These are phyloP conservation scores for Potentilla sterilis DNA, from an alignment of 306 rosid genomes.

Conservation along the genomic window DNA sequence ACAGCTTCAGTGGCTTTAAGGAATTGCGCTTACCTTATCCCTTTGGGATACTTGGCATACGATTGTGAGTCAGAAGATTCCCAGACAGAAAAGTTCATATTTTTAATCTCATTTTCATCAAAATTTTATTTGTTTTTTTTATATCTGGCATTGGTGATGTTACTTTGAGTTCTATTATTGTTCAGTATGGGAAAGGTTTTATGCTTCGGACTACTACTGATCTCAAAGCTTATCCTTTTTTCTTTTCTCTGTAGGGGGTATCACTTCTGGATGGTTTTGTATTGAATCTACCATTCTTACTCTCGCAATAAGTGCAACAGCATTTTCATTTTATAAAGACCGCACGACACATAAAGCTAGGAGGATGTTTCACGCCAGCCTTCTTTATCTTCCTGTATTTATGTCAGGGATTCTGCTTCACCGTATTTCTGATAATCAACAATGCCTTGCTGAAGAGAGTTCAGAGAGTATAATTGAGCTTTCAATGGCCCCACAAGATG, in stretches of 20 bases:
- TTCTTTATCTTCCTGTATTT: constrained; percentile 87
- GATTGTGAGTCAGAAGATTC: constrained; percentile 69
- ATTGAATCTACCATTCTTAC: constrained; percentile 81
- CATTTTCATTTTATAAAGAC: constrained; percentile 74
- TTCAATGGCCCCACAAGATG: constrained; percentile 26
- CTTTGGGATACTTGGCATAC: constrained; percentile 91
- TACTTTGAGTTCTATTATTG: background rate
- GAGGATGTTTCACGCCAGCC: constrained; percentile 92
- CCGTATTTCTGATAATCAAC: constrained; percentile 51
- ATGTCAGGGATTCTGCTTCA: constrained; percentile 89
- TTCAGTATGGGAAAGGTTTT: background rate
- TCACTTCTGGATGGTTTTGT: constrained; percentile 87
- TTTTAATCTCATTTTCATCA: background rate
- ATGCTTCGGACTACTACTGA: background rate
- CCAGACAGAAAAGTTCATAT: background rate
- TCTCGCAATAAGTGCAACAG: constrained; percentile 72
- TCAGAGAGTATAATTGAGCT: constrained; percentile 27
- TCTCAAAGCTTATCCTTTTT: constrained; percentile 18
- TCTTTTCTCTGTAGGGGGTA: constrained; percentile 70
- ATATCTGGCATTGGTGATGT: background rate
- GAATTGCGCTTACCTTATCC: constrained; percentile 79
- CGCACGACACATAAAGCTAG: constrained; percentile 72
- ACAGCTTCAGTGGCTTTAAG: constrained; percentile 85
- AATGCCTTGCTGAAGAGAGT: constrained; percentile 33
- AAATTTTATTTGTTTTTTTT: constrained; percentile 1